Conservation (phyloP, 805 yeast species). For the Candida insectalens region DNA sequence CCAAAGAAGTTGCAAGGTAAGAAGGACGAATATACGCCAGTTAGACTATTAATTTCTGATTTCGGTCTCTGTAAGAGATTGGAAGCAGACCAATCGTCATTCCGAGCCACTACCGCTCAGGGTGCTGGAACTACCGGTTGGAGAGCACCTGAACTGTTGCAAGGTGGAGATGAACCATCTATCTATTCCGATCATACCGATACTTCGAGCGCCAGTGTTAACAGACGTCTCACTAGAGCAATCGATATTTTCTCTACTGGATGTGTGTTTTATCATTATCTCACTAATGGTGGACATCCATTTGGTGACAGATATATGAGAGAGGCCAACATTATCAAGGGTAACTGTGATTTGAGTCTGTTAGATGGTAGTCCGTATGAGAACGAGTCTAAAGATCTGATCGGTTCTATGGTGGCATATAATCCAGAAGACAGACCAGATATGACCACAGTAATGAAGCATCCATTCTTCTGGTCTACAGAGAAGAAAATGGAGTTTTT, state of each 20-base stretch:
- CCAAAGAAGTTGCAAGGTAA: conserved; percentile 34
- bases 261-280: conserved; percentile 81
- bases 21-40: conserved; percentile 24
- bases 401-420: conserved; percentile 57
- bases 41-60: conserved; percentile 80
- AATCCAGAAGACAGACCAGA: conserved; percentile 68
- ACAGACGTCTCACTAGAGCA: conserved; percentile 70
- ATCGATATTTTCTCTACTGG: conserved; percentile 93
- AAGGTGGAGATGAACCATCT: conserved; percentile 3
- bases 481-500: conserved; percentile 74
- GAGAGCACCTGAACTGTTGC: conserved; percentile 88
- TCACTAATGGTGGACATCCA: conserved; percentile 83
- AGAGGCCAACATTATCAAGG: conserved; percentile 79
- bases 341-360: conserved; percentile 41
- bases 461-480: conserved; percentile 82
- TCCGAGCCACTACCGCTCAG: conserved; percentile 82
- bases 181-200: conserved; percentile 1
- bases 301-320: conserved; percentile 87
- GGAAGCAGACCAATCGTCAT: conserved; percentile 88
- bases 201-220: conserved; percentile 10
- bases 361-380: conserved; percentile 36
- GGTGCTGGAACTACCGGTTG: conserved; percentile 98
- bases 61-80: conserved; percentile 91
- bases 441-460: conserved; percentile 57
- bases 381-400: conserved; percentile 64